Evolutionary conservation across 192 early-diverging fungal genomes (phyloP).

Genomic region (Spizellomyces sp.): DNA sequence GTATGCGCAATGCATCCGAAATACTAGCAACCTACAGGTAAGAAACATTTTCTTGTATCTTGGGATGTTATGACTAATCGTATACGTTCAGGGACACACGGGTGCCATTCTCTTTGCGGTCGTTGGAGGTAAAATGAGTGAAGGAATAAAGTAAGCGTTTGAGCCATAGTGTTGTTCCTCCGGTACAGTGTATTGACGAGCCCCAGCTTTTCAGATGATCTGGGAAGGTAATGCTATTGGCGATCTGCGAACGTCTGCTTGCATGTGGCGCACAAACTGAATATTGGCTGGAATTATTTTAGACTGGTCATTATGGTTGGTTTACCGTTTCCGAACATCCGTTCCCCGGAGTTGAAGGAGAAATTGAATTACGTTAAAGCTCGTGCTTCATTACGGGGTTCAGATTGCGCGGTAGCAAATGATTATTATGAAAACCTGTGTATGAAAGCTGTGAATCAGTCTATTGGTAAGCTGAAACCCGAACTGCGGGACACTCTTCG

Average conservation of each 20-base stretch:
- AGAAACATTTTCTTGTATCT: background rate
- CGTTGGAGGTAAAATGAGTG: slow-evolving; percentile 88
- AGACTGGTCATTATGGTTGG: slow-evolving; percentile 88
- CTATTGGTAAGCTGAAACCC: slow-evolving; percentile 54
- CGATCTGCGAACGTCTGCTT: background rate
- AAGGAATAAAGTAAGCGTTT: slow-evolving; percentile 72
- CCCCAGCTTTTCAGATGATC: slow-evolving; percentile 74
- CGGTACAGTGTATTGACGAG: background rate
- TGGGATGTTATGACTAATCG: too few relatives aligned
- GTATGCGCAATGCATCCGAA: slow-evolving; percentile 49
- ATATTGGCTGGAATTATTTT: background rate
- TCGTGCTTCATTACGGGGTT: background rate
- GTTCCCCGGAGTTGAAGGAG: slow-evolving; percentile 74
- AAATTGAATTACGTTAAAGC: slow-evolving; percentile 68
- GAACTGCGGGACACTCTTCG: background rate
- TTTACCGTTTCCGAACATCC: slow-evolving; percentile 81
- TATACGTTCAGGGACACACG: slow-evolving; percentile 12
- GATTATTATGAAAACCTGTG: slow-evolving; percentile 90
- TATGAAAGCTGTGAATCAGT: slow-evolving; percentile 93
- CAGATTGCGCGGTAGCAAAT: slow-evolving; percentile 26
- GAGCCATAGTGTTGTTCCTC: background rate
- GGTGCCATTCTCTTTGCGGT: slow-evolving; percentile 85
- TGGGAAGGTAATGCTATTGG: slow-evolving; percentile 56
- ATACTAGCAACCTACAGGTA: slow-evolving; percentile 10
- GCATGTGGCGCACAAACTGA: background rate